phyloP scores from a whole-genome alignment of 2,329 filamentous ascomycete species.

The Ophiostoma novo-ulmi region DNA sequence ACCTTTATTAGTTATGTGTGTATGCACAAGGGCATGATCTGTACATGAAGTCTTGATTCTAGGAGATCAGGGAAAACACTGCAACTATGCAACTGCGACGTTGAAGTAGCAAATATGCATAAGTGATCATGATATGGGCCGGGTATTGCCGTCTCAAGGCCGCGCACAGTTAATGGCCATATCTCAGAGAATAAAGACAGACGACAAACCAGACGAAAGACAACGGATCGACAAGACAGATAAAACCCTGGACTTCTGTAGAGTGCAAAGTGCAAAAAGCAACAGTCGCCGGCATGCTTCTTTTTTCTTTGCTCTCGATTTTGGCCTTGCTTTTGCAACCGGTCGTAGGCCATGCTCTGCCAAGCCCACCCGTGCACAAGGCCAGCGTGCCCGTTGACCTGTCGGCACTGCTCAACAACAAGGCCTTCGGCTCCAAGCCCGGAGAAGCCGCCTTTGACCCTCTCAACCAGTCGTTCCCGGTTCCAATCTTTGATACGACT shows the following conservation, averaged over 20 bases:
- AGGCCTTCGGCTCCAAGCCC: conserved; percentile 41
- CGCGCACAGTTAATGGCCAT: background rate
- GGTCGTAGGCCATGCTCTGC: background rate
- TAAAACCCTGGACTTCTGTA: background rate
- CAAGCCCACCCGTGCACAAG: background rate
- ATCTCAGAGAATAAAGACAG: background rate
- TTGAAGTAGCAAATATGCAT: background rate
- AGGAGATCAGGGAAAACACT: background rate
- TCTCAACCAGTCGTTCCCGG: conserved; percentile 41
- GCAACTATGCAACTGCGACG: background rate
- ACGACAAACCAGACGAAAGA: conserved; percentile 1
- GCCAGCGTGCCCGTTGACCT: conserved; percentile 33
- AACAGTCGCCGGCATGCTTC: background rate
- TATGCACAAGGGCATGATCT: background rate
- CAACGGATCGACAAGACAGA: background rate
- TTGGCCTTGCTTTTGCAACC: background rate
- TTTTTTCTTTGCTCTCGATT: background rate
- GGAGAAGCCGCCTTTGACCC: conserved; percentile 44
- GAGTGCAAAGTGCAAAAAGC: background rate
- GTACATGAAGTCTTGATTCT: background rate
- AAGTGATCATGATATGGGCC: background rate
- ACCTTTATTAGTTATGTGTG: background rate
- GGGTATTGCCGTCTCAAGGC: background rate
- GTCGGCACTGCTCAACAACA: conserved; percentile 42
- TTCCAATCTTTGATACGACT: conserved; percentile 14